Base-by-base conservation (phyloP, 768 basidiomycete species). In the Steccherinum ochraceum region DNA sequence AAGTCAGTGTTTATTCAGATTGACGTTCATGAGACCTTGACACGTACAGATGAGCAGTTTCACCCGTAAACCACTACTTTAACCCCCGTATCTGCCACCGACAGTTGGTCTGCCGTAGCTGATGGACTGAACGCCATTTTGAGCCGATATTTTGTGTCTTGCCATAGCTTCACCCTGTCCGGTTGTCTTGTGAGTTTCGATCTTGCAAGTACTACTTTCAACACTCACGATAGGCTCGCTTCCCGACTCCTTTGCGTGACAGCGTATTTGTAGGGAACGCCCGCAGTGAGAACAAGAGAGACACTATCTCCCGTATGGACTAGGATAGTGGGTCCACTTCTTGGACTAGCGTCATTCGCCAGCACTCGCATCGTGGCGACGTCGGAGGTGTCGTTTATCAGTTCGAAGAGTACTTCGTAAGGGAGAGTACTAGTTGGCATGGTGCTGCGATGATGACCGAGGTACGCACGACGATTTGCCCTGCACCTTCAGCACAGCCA, bases 381-480 rank as follows among this genome's bases (percentile, higher is more conserved):
- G 46, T 67, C 64, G 12, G 60, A 27, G 12, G 72, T 75, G 60
- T 80, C 72, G 66, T 81, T 82, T 30, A 62, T 59, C 54, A 81
- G 62, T 53, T 78, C 76, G 58, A 80, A 69, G 30, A 77, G 54
- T 41, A 80, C 72, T 60, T 80, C 79, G 65, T 75, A 80, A 39
- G 77, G 70, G 24, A 67, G 53, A n/a, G 76, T 79, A 59, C 70
- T 73, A 35, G 75, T 74, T 43, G 76, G 76, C 60, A 58, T 63
- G 7, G n/a, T n/a, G 13, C 25, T 48, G 18, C 23, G 40, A n/a
- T 20, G 46, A n/a, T n/a, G n/a, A n/a, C n/a, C n/a, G 20, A 49
- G 30, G 18, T 7, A 11, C 7, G 42, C n/a, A 19, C n/a, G n/a
- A n/a, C n/a, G n/a, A n/a, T n/a, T n/a, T n/a, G n/a, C n/a, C n/a